Evolutionary conservation across 169 alveolate species (phyloP), one percentile per base, ranked within the genome.

Genomic region (Cryptosporidium ryanae): DNA sequence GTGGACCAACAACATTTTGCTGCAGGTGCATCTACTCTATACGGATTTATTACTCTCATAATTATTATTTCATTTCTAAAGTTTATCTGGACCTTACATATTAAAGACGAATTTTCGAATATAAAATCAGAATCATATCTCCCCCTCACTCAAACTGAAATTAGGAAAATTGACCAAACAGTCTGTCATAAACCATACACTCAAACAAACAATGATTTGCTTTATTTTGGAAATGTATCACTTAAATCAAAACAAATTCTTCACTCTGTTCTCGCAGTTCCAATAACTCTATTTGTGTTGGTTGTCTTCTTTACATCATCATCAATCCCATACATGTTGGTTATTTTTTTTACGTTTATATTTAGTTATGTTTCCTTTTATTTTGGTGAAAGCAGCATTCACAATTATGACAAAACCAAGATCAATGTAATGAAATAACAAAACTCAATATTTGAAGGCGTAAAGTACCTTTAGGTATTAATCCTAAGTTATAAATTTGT

Each of bases 1-100:
- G 44, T 76, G 38, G 57, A 34, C 32, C 87, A 76, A 59, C 38
- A 59, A 29, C 64, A 76, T 43, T 76, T 76, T 59, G 71, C 71
- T 44, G 87, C 76, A 10, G 68, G 76, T 0, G 87, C 71, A 0
- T 76, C 87, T 43, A 76, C 87, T 34, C 64, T 76, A 1, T 76
- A 76, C 59, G 71, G 87, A 27, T 76, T 55, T 59, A 76, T 76
- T 15, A 76, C 71, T 2, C 34, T 76, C 4, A 76, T 76, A 2
- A 55, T 70, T 12, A 65, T 76, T 43, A 55, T 55, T 32, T 61
- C 64, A 59, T 76, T 55, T 76, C 59, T 76, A 23, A 76, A 76
- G 21, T 76, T 55, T 76, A 50, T 76, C 13, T 76, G 87, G 87
- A 55, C 55, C 2, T 55, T 76, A 21, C 64, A 55, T 55, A 31